phyloP scores from a whole-genome alignment of 2,329 filamentous ascomycete species.

The Pseudocercospora eumusae region DNA sequence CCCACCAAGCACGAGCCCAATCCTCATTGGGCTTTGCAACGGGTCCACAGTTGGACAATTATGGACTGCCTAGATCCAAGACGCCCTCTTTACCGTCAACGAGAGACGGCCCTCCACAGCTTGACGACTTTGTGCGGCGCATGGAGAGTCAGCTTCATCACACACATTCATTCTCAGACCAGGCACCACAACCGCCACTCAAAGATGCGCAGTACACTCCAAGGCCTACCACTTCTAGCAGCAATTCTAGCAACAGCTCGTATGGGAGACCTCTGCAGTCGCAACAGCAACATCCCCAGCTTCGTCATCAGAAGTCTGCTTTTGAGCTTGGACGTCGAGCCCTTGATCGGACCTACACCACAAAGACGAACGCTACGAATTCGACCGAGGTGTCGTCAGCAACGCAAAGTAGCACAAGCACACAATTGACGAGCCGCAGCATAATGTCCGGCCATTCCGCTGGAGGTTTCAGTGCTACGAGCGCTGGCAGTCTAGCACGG shows the following conservation, averaged over 20 bases:
- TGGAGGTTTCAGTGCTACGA: slow-evolving; percentile 88
- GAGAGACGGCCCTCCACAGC: slow-evolving; percentile 62
- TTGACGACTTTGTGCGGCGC: slow-evolving; percentile 83
- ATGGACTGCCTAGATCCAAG: slow-evolving; percentile 53
- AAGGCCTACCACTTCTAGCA: slow-evolving; percentile 35
- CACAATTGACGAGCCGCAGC: slow-evolving; percentile 76
- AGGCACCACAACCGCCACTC: slow-evolving; percentile 40
- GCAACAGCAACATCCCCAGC: slow-evolving; percentile 47
- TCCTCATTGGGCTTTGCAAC: slow-evolving; percentile 71
- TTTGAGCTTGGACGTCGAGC: slow-evolving; percentile 71
- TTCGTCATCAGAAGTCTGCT: slow-evolving; percentile 68
- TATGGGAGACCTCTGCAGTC: slow-evolving; percentile 37
- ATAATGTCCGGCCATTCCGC: slow-evolving; percentile 94
- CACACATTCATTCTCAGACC: slow-evolving; percentile 59
- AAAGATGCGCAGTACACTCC: slow-evolving; percentile 35
- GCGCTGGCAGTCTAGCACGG: slow-evolving; percentile 86
- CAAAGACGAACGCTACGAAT: slow-evolving; percentile 80
- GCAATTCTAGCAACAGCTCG: slow-evolving; percentile 34
- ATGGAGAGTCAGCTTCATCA: slow-evolving; percentile 82
- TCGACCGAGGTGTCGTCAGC: slow-evolving; percentile 59
- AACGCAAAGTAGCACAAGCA: slow-evolving; percentile 69
- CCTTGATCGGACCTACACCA: slow-evolving; percentile 79
- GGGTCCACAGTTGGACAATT: slow-evolving; percentile 35
- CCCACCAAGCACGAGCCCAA: slow-evolving; percentile 72
- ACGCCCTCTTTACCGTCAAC: slow-evolving; percentile 44